phyloP scores from a whole-genome alignment of 345 rosid species.

The Citrus australasica region DNA sequence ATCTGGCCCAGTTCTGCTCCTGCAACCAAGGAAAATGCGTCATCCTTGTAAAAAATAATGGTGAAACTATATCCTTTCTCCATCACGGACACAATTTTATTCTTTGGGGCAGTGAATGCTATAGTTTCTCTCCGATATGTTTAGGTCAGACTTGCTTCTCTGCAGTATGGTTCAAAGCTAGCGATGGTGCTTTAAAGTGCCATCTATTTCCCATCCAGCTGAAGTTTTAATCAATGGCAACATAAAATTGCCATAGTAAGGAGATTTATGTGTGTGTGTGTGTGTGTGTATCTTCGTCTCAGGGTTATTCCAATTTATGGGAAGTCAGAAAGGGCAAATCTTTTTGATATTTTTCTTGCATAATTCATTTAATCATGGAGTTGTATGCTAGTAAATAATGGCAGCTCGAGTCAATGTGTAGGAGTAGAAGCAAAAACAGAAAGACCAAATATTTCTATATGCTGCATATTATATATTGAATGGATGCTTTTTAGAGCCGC shows the following conservation, averaged over 20 bases:
- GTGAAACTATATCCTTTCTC: background rate
- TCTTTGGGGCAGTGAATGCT: background rate
- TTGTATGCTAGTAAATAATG: background rate
- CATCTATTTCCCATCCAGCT: background rate
- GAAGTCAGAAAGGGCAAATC: background rate
- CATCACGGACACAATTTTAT: background rate
- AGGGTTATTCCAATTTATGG: background rate
- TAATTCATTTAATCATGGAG: conserved; percentile 1
- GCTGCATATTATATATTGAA: background rate
- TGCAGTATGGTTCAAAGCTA: background rate
- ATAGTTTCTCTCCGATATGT: background rate
- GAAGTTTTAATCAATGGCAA: background rate
- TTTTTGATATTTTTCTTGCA: background rate
- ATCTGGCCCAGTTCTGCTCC: background rate
- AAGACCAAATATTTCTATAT: background rate
- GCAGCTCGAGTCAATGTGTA: background rate
- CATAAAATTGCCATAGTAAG: background rate
- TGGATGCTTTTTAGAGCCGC: background rate
- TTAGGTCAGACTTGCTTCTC: background rate
- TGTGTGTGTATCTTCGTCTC: background rate
- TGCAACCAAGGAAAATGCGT: background rate
- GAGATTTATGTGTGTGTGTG: background rate
- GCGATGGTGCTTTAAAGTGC: background rate
- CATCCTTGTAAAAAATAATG: background rate
- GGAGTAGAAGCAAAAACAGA: background rate